Base-by-base conservation (phyloP, 192 early-diverging fungal genomes). In the Oehlia diaphana region DNA sequence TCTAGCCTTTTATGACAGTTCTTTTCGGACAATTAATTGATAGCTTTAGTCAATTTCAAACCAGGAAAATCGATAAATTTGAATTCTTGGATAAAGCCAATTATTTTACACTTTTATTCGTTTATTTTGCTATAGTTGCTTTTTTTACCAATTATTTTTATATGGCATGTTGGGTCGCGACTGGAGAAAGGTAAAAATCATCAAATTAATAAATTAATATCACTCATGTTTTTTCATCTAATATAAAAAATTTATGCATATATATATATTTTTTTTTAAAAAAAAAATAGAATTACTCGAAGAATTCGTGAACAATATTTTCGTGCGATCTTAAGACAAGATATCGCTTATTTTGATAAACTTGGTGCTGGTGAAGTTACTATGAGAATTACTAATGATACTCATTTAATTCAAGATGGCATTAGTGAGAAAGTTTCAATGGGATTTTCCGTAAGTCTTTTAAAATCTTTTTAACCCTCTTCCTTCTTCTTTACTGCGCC, bases 261-360 rank as follows among this genome's bases (percentile, higher is more conserved):
- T 37, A 58, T 31, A 31, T 31, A 31, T 31, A 31, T 31, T 1
- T 31, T 0, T 26, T 26, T 26, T n/a, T 31, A 16, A 2, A 58
- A 31, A 31, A 31, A 31, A 31, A 58, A 58, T 12, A 77, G 76
- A 19, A 67, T 77, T 37, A 81, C 91, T 66, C 89, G 90, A 66
- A 86, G 94, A 31, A 91, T 97, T 63, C 88, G 96, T 13, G 89
- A 94, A 79, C 70, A 71, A 14, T 98, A 96, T 78, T 86, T 97
- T 31, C 85, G 86, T 39, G 83, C 93, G 2, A 91, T 97, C 71
- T 86, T 98, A 75, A 87, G 94, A 62, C 96, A 97, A 82, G 92
- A 97, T 44, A 90, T 95, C 77, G 93, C 92, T 31, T 98, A 94
- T 91, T 97, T 96, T 81, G 97, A 98, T 76, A 88, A 87, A 28